A percentile compares a stretch with the other conserved stretches of the same genome.
phyloP scores from a whole-genome alignment of 2,329 filamentous ascomycete genomes.

The Metarhizium album region DNA sequence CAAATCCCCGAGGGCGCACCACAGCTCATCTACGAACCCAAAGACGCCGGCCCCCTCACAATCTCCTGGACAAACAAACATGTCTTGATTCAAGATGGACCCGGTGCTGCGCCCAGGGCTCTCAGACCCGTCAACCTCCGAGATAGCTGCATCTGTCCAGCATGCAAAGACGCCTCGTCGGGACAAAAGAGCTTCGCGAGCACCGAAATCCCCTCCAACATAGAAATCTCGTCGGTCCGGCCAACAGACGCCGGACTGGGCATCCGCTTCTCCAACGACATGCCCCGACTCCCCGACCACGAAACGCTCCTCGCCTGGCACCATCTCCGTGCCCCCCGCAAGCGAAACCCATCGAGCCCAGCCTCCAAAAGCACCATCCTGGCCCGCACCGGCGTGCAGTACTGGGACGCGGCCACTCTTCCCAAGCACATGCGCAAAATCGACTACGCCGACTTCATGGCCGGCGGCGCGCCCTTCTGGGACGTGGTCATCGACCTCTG shows the following conservation, averaged over 20 bases:
- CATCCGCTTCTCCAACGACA: constrained; percentile 48
- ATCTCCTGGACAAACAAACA: constrained; percentile 17
- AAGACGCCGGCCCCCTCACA: constrained; percentile 8
- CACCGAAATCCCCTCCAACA: constrained; percentile 25
- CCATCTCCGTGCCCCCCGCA: constrained; percentile 25
- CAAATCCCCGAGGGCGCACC: constrained; percentile 8
- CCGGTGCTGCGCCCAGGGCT: constrained; percentile 11
- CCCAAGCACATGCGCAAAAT: constrained; percentile 42
- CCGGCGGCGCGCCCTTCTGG: constrained; percentile 42
- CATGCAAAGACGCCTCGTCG: constrained; percentile 45
- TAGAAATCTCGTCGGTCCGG: constrained; percentile 21
- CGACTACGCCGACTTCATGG: constrained; percentile 63
- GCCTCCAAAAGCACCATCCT: constrained; percentile 17
- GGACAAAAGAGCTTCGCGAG: constrained; percentile 45
- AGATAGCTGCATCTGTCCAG: constrained; percentile 41
- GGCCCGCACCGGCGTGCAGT: constrained; percentile 20
- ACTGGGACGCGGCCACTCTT: constrained; percentile 32
- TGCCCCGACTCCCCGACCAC: constrained; percentile 22
- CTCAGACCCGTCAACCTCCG: constrained; percentile 29
- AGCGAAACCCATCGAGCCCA: constrained; percentile 9
- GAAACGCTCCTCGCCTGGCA: constrained; percentile 23
- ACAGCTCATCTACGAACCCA: constrained; percentile 6
- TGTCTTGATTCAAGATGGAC: constrained; percentile 18
- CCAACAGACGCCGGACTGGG: constrained; percentile 31
- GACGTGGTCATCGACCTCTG: constrained; percentile 51